These are phyloP conservation scores for Tolypocladium paradoxum DNA, from an alignment of 2,329 filamentous ascomycete genomes.

Conservation along the genomic window DNA sequence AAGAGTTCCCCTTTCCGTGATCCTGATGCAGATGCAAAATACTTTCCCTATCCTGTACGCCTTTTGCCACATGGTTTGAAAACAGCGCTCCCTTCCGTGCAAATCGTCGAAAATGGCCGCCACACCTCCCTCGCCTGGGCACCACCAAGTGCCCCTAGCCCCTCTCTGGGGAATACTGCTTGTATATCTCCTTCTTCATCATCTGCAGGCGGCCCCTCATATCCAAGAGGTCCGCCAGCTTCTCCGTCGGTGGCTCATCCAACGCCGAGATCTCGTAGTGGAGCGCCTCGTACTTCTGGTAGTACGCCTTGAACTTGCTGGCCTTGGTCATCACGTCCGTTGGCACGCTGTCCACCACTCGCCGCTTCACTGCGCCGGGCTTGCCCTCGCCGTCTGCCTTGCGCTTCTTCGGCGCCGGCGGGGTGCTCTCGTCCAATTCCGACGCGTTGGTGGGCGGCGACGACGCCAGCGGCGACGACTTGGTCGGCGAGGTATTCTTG, in stretches of 20 bases:
- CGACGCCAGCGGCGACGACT: constrained; percentile 55
- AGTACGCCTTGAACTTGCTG: constrained; percentile 42
- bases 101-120: not conserved
- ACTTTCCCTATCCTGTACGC: constrained; percentile 1
- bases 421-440: constrained; percentile 39
- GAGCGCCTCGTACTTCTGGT: constrained; percentile 45
- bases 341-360: constrained; percentile 16
- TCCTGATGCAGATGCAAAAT: constrained; percentile 7
- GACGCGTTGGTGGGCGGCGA: constrained; percentile 56
- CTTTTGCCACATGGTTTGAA: constrained; percentile 2
- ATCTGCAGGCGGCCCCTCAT: constrained; percentile 42
- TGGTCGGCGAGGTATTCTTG: constrained; percentile 47
- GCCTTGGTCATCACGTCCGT: constrained; percentile 41
- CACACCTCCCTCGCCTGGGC: constrained; percentile 2
- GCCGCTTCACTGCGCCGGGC: constrained; percentile 16
- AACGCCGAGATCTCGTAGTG: constrained; percentile 43
- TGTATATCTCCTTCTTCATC: constrained; percentile 52
- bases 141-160: constrained; percentile 5
- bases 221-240: constrained; percentile 38
- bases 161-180: constrained; percentile 25
- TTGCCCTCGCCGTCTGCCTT: constrained; percentile 22
- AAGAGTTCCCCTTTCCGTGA: constrained; percentile 5
- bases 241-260: constrained; percentile 38
- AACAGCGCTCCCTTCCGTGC: constrained; percentile 2
- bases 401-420: constrained; percentile 31